phyloP scores from a whole-genome alignment of 495 filamentous ascomycete species.

The Tuber indicum region DNA sequence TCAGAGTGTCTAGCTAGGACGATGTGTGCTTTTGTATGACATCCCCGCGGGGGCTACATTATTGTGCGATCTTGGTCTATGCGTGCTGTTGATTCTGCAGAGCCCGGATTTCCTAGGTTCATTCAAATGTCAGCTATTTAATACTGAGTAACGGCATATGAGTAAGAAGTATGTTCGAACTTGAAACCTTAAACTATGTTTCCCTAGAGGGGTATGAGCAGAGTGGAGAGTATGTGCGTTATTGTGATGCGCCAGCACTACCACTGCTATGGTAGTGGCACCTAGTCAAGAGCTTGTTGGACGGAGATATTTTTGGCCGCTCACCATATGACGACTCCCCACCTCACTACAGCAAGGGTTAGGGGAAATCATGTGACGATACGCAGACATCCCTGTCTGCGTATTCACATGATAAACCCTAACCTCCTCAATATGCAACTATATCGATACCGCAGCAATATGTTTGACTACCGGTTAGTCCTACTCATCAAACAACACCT shows the following conservation, averaged over 20 bases:
- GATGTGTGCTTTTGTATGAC: too few species aligned
- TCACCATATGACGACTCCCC: too few species aligned
- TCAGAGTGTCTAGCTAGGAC: not conserved
- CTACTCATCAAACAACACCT: too few species aligned
- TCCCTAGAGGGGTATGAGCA: not conserved
- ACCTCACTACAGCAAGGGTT: too few species aligned
- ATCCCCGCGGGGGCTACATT: not conserved
- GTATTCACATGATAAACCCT: too few species aligned
- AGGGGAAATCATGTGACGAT: too few species aligned
- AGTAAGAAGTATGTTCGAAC: not conserved
- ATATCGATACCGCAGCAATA: too few species aligned
- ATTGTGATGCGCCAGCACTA: not conserved
- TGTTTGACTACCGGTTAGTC: too few species aligned
- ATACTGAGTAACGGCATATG: not conserved
- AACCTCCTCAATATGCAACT: too few species aligned
- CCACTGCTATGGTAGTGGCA: not conserved
- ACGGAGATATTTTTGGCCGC: too few species aligned
- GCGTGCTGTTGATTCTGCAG: too few species aligned
- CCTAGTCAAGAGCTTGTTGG: not conserved
- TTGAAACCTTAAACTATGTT: not conserved
- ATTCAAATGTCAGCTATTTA: not conserved
- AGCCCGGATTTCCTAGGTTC: not conserved
- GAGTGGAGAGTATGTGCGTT: not conserved
- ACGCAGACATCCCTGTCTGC: too few species aligned
- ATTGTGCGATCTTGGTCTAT: not conserved